phyloP scores from a whole-genome alignment of 768 basidiomycete genomes.

The Suillus americanus region DNA sequence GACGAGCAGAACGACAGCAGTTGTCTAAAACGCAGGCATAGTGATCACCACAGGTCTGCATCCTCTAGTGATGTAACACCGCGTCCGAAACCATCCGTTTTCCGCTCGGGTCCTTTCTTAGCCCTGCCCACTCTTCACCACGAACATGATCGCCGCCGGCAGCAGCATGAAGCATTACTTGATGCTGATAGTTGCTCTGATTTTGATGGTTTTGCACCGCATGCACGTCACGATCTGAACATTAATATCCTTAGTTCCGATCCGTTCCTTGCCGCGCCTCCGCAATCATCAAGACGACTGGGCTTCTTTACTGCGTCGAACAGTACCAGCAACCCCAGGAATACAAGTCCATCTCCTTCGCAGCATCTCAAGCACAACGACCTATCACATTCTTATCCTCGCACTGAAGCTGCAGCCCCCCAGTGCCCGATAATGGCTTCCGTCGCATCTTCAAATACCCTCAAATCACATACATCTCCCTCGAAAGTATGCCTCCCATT shows the following conservation, averaged over 20 bases:
- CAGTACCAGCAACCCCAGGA: slow-evolving; percentile 36
- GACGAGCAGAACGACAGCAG: slow-evolving; percentile 10
- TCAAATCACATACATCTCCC: slow-evolving; percentile 33
- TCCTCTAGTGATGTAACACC: slow-evolving; percentile 53
- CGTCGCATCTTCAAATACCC: slow-evolving; percentile 22
- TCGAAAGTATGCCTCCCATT: slow-evolving; percentile 27
- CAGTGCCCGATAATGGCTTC: slow-evolving; percentile 26
- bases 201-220: slow-evolving; percentile 10
- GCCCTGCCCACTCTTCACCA: slow-evolving; percentile 20
- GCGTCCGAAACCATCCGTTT: slow-evolving; percentile 39
- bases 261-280: slow-evolving; percentile 15
- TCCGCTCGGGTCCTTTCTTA: slow-evolving; percentile 16
- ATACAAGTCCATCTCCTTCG: slow-evolving; percentile 23
- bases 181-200: slow-evolving; percentile 18
- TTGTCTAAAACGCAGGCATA: slow-evolving; percentile 10
- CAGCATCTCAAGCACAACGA: slow-evolving; percentile 32
- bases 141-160: slow-evolving; percentile 9
- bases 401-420: slow-evolving; percentile 33
- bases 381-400: slow-evolving; percentile 40
- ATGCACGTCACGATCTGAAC: slow-evolving; percentile 14
- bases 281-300: slow-evolving; percentile 32
- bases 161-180: slow-evolving; percentile 7
- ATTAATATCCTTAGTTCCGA: slow-evolving; percentile 12
- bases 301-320: slow-evolving; percentile 37
- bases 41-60: slow-evolving; percentile 28